Base-by-base conservation (phyloP, 2,329 filamentous ascomycete species). In the Ophiostoma himal-ulmi region DNA sequence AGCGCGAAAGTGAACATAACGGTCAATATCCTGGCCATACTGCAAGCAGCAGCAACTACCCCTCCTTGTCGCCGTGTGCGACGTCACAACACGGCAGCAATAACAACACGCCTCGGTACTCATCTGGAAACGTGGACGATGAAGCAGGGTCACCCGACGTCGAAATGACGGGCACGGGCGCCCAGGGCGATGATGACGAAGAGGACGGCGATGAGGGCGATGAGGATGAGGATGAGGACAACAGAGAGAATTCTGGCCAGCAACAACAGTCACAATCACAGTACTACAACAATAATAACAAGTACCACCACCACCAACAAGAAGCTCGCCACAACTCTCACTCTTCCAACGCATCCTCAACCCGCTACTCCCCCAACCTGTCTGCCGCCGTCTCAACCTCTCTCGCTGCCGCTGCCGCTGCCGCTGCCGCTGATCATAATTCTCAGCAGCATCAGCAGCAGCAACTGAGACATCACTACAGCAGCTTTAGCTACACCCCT, bases 151-250 rank as follows among this genome's bases (percentile, higher is more conserved):
- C 77, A 17, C 80, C 78, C 22, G 85, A 87, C 70, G 82, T 91
- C 52, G 90, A 92, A 57, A 89, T 89, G 86, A 82, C 81, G 5
- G 85, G 37, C 85, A 82, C 81, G 5, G 85, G 37, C 11, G 44
- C 54, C 3, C 39, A 36, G 4, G 68, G n/a, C 1, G 70, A 68
- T 14, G 68, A 70, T 0, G 62, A 60, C 8, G 52, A 67, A 1
- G 68, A 41, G 2, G 71, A 70, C 10, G 68, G 67, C 1, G 54
- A 68, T 0, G 70, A 71, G 1, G 67, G 44, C 1, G 70, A 72
- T 1, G 67, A 60, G 39, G 68, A 52, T 8, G 69, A 67, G 10
- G 70, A 71, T 1, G 68, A 62, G 20, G 48, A 52, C 13, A 52
- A 17, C 5, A 44, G 26, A 2, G 70, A 52, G 22, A 66, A 37